These are phyloP conservation scores for Antitrichia curtipendula DNA, from an alignment of 225 moss, liverwort and hornwort genomes.

Conservation along the genomic window DNA sequence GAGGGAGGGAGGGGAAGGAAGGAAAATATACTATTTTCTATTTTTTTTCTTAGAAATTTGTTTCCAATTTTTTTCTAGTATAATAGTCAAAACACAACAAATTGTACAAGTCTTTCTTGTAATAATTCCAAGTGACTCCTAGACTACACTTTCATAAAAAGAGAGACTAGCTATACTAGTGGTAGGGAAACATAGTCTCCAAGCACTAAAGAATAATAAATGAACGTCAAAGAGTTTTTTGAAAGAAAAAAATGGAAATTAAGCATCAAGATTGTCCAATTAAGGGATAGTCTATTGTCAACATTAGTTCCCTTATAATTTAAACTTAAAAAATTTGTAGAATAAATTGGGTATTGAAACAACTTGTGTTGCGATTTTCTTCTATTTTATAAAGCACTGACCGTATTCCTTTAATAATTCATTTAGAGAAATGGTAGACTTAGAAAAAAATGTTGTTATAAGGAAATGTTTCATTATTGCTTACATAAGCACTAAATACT, in stretches of 20 bases:
- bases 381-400: neutral
- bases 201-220: neutral
- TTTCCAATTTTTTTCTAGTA: neutral
- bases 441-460: neutral
- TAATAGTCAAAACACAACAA: neutral
- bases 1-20: no score
- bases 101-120: accelerated
- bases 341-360: neutral
- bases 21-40: neutral
- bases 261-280: neutral
- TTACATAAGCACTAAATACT: neutral
- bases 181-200: neutral
- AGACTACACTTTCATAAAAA: neutral
- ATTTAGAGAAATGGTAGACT: neutral
- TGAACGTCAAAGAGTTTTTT: neutral
- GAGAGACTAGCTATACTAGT: neutral
- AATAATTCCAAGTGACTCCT: accelerated
- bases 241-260: neutral
- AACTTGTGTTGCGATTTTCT: neutral
- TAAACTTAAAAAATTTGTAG: neutral
- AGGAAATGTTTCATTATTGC: neutral
- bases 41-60: neutral
- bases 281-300: neutral
- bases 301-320: no score
- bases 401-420: accelerated